A percentile compares a stretch with the other conserved stretches of the same genome.
Conservation (phyloP, 768 basidiomycete genomes). For the Kwoniella bestiolae region DNA sequence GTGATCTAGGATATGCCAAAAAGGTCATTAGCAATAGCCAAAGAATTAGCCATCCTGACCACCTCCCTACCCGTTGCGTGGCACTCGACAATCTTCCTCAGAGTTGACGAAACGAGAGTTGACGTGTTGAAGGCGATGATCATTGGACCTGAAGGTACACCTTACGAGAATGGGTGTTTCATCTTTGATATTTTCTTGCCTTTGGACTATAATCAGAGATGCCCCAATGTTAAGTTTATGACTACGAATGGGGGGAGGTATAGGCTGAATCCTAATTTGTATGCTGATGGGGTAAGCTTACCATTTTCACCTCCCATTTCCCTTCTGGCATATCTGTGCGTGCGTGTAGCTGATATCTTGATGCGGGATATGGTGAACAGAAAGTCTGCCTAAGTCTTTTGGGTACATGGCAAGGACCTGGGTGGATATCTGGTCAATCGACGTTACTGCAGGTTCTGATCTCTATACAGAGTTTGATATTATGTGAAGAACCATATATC, state of each 20-base stretch:
- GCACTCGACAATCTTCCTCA: constrained; percentile 89
- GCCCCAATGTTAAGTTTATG: constrained; percentile 75
- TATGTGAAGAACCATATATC: constrained; percentile 89
- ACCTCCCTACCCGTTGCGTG: constrained; percentile 93
- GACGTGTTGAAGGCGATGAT: constrained; percentile 55
- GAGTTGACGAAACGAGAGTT: constrained; percentile 72
- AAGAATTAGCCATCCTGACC: constrained; percentile 93
- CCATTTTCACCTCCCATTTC: constrained; percentile 1
- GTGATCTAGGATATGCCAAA: constrained; percentile 73
- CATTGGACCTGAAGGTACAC: constrained; percentile 90
- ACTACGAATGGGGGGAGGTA: constrained; percentile 55
- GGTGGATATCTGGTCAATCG: constrained; percentile 88
- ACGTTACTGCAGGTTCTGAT: constrained; percentile 89
- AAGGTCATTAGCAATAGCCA: constrained; percentile 89
- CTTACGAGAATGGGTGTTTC: constrained; percentile 86
- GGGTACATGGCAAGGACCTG: constrained; percentile 91
- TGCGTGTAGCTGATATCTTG: neutral
- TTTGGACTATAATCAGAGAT: constrained; percentile 77
- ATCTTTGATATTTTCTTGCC: constrained; percentile 91
- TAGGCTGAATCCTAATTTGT: constrained; percentile 92
- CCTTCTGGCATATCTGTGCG: no score
- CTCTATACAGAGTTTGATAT: constrained; percentile 94
- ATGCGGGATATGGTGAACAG: neutral
- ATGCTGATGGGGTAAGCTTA: constrained; percentile 63
- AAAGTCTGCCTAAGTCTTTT: constrained; percentile 92